Conservation (phyloP, 2,329 filamentous ascomycete genomes). For the Hypoxylon sp. region DNA sequence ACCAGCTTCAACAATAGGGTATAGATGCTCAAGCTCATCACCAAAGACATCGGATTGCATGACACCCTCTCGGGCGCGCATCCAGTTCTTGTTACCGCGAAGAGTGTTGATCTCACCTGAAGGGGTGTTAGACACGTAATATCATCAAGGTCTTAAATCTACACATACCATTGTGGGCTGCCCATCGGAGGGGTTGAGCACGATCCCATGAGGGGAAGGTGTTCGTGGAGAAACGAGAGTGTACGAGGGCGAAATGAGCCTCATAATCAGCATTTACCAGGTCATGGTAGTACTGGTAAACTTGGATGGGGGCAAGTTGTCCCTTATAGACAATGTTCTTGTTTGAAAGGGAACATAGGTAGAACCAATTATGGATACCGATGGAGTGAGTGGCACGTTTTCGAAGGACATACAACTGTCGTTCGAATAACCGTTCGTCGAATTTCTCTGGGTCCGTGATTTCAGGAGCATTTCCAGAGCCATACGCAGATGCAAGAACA, state of each 20-base stretch:
- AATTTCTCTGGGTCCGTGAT: constrained; percentile 83
- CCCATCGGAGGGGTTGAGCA: constrained; percentile 95
- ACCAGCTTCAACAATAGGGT: constrained; percentile 95
- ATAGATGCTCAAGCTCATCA: constrained; percentile 89
- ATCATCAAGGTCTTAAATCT: constrained; percentile 26
- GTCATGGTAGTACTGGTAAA: constrained; percentile 98
- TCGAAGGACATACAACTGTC: constrained; percentile 92
- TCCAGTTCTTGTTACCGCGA: constrained; percentile 99
- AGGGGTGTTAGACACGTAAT: constrained; percentile 42
- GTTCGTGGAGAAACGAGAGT: constrained; percentile 98
- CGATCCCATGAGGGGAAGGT: constrained; percentile 99
- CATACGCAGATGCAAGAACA: constrained; percentile 87
- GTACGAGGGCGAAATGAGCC: constrained; percentile 95
- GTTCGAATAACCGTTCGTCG: constrained; percentile 89
- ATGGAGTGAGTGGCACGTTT: constrained; percentile 97
- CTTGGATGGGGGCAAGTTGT: constrained; percentile 92
- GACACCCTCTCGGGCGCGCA: constrained; percentile 95
- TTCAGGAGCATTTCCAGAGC: constrained; percentile 82
- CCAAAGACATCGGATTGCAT: constrained; percentile 94
- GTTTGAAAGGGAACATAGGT: constrained; percentile 95
- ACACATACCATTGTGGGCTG: constrained; percentile 87
- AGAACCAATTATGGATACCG: constrained; percentile 98
- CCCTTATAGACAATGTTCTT: constrained; percentile 99
- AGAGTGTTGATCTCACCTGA: constrained; percentile 93
- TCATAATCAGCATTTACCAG: constrained; percentile 97